A percentile compares a stretch with the other conserved stretches of the same genome.
These are phyloP conservation scores for Calonectria ilicicola DNA, from an alignment of 2,329 filamentous ascomycete species.

Conservation along the genomic window DNA sequence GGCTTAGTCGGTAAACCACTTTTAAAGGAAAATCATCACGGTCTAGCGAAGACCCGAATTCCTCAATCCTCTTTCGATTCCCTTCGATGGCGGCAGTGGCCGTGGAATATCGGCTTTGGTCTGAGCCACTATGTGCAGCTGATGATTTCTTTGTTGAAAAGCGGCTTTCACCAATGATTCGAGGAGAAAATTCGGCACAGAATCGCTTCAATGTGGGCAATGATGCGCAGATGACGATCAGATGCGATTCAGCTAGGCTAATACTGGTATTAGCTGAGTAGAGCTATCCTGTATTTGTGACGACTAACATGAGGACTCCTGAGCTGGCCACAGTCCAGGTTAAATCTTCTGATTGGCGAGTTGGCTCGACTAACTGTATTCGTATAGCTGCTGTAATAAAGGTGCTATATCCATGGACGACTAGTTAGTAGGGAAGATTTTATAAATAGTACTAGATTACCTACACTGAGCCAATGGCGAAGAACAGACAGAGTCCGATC, in stretches of 20 bases:
- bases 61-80: too few species aligned
- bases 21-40: too few species aligned
- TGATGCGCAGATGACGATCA: conserved; percentile 28
- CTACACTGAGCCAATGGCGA: conserved; percentile 51
- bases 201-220: conserved; percentile 28
- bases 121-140: too few species aligned
- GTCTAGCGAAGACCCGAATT: too few species aligned
- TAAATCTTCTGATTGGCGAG: conserved; percentile 1
- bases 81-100: too few species aligned
- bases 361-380: conserved; percentile 18
- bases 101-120: too few species aligned
- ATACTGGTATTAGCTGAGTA: neutral
- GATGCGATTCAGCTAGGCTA: conserved; percentile 31
- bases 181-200: conserved; percentile 22
- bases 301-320: neutral
- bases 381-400: conserved; percentile 28
- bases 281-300: neutral
- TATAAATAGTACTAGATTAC: too few species aligned
- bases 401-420: conserved; percentile 19
- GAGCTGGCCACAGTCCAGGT: conserved; percentile 27
- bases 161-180: neutral
- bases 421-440: too few species aligned
- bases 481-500: conserved; percentile 53
- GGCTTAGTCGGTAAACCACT: too few species aligned
- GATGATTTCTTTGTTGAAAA: neutral